Base-by-base conservation (phyloP, 2,329 filamentous ascomycete genomes). In the Raffaelea ambrosiae region DNA sequence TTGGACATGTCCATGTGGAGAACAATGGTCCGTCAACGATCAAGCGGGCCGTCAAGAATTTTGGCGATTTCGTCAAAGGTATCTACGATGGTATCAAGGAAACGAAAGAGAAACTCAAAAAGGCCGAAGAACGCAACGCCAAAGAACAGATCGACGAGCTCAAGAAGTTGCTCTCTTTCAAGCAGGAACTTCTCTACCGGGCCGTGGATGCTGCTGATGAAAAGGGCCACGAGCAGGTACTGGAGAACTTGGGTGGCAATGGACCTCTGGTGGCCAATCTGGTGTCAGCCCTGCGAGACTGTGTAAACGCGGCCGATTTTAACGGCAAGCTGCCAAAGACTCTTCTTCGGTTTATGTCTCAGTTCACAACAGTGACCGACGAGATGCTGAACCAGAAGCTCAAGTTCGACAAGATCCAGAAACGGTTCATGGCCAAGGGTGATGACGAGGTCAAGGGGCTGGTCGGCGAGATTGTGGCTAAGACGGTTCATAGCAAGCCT, bases 331-430 rank as follows among this genome's bases (percentile, higher is more conserved):
- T 78, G 14, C 70, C 75, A n/a, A 76, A 76, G 53, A 70, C 73
- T 18, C 63, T 77, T n/a, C 66, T 82, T 18, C 67, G 76, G 45
- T 70, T 86, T 29, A 73, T 88, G 61, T 74, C 79, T 5, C 66
- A 73, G 48, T 79, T 81, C 49, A 79, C 75, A 33, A 83, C 81
- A 49, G 72, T 76, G 35, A 83, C 81, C 50, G 73, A 74, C 53
- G 79, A 75, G 51, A 71, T 72, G 40, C 61, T 80, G 33, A 66
- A 81, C 39, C 76, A 81, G 54, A 81, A 76, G 51, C 76, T 80
- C 38, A 85, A 85, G 57, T 76, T 88, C 48, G 74, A 79, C 49
- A 79, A 76, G 47, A 75, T 86, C 16, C 72, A 81, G 38, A 78
- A 78, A 51, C 73, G 77, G 9, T 78, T 84, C 58, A 73, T 72